Percentiles rank a stretch among this genome's conserved stretches.
Conservation (phyloP, 2,329 filamentous ascomycete species). For the Fusarium fracticaudum region DNA sequence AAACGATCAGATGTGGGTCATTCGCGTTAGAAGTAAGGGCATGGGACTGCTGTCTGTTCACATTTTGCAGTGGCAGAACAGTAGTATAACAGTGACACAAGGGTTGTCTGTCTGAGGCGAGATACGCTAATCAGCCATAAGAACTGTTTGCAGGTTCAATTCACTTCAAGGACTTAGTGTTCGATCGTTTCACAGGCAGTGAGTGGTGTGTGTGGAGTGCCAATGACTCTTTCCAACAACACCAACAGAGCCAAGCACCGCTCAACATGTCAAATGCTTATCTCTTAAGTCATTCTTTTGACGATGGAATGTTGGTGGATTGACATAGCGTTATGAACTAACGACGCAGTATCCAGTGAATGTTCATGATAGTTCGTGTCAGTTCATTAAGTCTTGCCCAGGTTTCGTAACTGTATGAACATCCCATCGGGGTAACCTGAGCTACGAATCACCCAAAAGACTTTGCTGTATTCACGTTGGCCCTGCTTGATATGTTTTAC, state of each 20-base stretch:
- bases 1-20: background rate
- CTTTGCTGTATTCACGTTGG: background rate
- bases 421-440: background rate
- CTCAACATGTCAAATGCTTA: background rate
- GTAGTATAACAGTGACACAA: background rate
- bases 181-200: background rate
- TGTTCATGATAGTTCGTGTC: background rate
- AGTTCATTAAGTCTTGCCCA: background rate
- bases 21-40: background rate
- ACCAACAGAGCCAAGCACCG: background rate
- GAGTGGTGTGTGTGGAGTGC: too few species aligned
- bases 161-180: background rate
- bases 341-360: background rate
- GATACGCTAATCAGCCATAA: background rate
- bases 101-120: background rate
- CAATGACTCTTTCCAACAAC: too few species aligned
- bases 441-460: background rate
- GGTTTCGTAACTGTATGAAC: background rate
- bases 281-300: rapidly evolving
- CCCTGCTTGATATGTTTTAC: rapidly evolving
- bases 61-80: background rate
- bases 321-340: background rate
- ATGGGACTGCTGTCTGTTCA: background rate
- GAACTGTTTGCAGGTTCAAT: background rate
- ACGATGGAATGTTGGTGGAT: rapidly evolving